phyloP scores from a whole-genome alignment of 768 basidiomycete genomes.

The Suillus placidus region DNA sequence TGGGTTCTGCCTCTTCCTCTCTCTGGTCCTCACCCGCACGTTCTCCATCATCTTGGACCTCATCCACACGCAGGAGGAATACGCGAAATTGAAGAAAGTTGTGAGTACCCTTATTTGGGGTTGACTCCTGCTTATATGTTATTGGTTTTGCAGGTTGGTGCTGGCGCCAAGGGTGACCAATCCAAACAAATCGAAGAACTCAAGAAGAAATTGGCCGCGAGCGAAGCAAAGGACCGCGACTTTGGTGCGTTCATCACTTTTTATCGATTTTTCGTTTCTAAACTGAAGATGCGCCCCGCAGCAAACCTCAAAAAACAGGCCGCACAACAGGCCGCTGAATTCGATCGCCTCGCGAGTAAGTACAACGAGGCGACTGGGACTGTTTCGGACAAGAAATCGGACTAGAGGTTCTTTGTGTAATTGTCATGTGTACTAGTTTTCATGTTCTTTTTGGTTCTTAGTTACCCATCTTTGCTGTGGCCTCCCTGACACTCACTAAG shows the following conservation, averaged over 20 bases:
- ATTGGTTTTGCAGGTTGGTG: conserved; percentile 33
- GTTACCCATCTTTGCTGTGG: not conserved
- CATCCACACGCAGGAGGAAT: conserved; percentile 87
- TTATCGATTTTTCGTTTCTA: not conserved
- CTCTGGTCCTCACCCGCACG: conserved; percentile 88
- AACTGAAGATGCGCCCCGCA: not conserved
- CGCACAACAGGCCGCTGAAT: conserved; percentile 74
- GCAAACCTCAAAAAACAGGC: conserved; percentile 58
- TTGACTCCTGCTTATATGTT: not conserved
- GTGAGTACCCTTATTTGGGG: conserved; percentile 24
- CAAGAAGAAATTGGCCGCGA: conserved; percentile 63
- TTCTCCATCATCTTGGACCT: conserved; percentile 93
- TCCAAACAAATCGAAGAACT: conserved; percentile 60
- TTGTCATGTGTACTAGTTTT: not conserved
- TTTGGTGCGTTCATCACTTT: conserved; percentile 49
- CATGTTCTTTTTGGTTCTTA: not conserved
- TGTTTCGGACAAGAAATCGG: conserved; percentile 63
- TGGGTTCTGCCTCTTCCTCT: conserved; percentile 93
- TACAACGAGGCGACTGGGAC: conserved; percentile 71
- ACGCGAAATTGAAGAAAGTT: conserved; percentile 76
- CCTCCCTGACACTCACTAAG: not conserved
- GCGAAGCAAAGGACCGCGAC: conserved; percentile 63
- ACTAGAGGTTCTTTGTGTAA: conserved; percentile 39
- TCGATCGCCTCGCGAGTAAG: conserved; percentile 79
- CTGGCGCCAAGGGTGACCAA: conserved; percentile 33